A percentile compares a stretch with the other conserved stretches of the same genome.
Conservation (phyloP, 2,329 filamentous ascomycete species). For the Chalaropsis thielavioides region DNA sequence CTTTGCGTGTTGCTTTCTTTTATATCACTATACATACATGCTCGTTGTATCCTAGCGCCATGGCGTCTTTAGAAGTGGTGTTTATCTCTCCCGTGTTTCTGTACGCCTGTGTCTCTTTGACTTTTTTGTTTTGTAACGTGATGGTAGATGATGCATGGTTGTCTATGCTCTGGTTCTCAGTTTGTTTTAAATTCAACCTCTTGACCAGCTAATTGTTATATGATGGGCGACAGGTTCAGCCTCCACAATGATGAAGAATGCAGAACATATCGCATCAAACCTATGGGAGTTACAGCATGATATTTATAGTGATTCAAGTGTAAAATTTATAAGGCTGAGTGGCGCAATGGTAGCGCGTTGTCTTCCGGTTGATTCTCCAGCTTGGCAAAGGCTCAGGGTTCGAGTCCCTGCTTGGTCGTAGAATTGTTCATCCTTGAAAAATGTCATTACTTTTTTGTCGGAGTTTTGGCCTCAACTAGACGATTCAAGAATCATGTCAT, state of each 20-base stretch:
- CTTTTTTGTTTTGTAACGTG: not conserved
- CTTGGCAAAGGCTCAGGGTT: constrained; percentile 18
- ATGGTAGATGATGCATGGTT: too few relatives aligned
- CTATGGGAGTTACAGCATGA: too few relatives aligned
- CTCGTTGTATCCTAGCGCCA: not conserved
- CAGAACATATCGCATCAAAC: too few relatives aligned
- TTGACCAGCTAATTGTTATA: too few relatives aligned
- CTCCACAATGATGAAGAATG: too few relatives aligned
- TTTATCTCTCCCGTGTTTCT: not conserved
- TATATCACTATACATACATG: constrained; percentile 1
- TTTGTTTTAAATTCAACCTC: too few relatives aligned
- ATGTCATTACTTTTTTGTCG: not conserved
- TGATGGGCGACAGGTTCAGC: too few relatives aligned
- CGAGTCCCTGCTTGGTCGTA: constrained; percentile 17
- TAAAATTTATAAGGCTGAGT: constrained; percentile 6
- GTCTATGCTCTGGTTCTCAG: too few relatives aligned
- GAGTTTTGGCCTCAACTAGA: not conserved
- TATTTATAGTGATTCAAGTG: not conserved
- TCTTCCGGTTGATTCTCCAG: constrained; percentile 17
- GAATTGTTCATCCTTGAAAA: not conserved
- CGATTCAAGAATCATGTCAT: too few relatives aligned
- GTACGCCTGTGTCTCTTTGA: not conserved
- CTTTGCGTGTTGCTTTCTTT: not conserved
- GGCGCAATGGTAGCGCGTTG: constrained; percentile 18
- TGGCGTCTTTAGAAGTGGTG: not conserved